Base-by-base conservation (phyloP, 805 yeast genomes). In the Wickerhamiella parazyma region DNA sequence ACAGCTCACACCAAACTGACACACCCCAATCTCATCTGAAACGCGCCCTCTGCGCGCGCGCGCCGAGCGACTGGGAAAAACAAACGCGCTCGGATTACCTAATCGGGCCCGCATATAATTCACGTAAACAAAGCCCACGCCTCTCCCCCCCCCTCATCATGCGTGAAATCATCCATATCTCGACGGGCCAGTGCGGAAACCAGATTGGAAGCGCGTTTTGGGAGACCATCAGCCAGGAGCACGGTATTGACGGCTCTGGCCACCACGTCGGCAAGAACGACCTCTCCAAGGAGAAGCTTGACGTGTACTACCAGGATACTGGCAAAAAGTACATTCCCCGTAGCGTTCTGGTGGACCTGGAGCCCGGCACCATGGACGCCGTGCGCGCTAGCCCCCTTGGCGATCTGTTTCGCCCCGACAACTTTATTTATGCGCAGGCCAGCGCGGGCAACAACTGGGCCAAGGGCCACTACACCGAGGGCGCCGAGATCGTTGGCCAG, bases 371-470 rank as follows among this genome's bases (percentile, higher is more conserved):
- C 46, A 77, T 86, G 57, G 95, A 86, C 58, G 71, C 79, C 19
- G 89, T 87, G 46, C 80, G 82, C 59, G 68, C 81, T 39, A 83
- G 94, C 4, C 64, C 71, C 12, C 76, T 79, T 52, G 95, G 95
- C 53, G 75, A 78, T 59, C 67, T 86, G 51, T 86, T 85, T 65
- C 79, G 95, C 66, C 96, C 96, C 25, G 96, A 86, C 61, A 86
- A 87, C 66, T 75, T 77, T 56, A 81, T 86, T 51, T 79, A 78
- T 55, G 95, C 95, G 39, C 91, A 84, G 64, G 78, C 89, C 36
- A 84, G 94, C 21, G 96, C 96, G 2, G 96, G 95, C 54, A 86
- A 86, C 61, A 93, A 83, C 54, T 86, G 95, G 95, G 96, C 96
- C 48, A 87, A 85, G 62, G 96, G 96, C 60, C 93, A 80, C 67